Base-by-base conservation (phyloP, 495 filamentous ascomycete species). In the Hypoxylon fragiforme region DNA sequence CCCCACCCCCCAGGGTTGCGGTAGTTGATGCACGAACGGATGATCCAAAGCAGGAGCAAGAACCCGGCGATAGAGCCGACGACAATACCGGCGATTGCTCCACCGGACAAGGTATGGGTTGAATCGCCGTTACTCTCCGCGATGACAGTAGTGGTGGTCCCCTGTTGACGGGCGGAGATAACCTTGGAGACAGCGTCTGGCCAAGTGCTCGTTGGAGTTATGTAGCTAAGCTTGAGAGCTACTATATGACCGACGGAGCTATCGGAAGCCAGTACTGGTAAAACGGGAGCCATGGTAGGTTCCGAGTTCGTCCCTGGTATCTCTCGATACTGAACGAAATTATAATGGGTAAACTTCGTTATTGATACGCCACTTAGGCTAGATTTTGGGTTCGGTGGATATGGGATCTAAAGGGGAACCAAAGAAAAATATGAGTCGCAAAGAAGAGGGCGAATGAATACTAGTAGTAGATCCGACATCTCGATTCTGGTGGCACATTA, bases 11-110 rank as follows among this genome's bases (percentile, higher is more conserved):
- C 46, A 9, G 73, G 70, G 7, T 65, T 65, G 28, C 72, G 70
- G 22, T 68, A 54, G 57, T 73, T 74, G 38, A 50, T 54, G 52
- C 73, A 76, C 0, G 67, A 72, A 3, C 67, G 64, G 61, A 76
- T 60, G 59, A 84, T 69, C 81, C 81, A 84, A 18, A 79, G 57
- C 3, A 85, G 44, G 0, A 84, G 61, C 0, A 85, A 67, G 1
- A 82, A 70, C 5, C 81, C 82, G 39, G 65, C 78, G 41, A 85
- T 78, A 15, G 76, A 75, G 26, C 82, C 82, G 59, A 85, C 75
- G 41, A 85, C 81, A 50, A 84, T 83, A 32, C 82, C 82, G 0
- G 81, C 82, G 34, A 85, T 83, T 1, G 70, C 80, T 16, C 82
- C 81, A 13, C 79, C 73, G 14, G 69, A 70, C 12, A 85, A 70